Base-by-base conservation (phyloP, 2,329 filamentous ascomycete species). In the Akanthomyces uredinophilus region DNA sequence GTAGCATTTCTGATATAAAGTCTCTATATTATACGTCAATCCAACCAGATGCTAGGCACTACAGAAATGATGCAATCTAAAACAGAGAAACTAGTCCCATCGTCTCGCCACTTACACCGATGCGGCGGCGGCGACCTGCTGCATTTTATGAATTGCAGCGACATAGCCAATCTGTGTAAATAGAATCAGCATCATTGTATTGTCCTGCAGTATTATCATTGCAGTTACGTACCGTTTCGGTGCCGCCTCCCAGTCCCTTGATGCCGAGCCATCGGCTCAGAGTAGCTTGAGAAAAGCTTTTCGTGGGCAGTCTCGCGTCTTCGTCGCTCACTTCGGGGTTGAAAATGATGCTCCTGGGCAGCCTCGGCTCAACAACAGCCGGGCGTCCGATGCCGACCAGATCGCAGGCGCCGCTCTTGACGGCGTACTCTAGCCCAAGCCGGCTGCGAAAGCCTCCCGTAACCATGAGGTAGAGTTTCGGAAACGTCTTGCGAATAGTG, bases 371-470 rank as follows among this genome's bases (percentile, higher is more conserved):
- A 0, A 79, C 41, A 0, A 74, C 69, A 0, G 78, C 68, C 13
- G 78, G 78, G 4, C 78, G 65, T 0, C 67, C 78, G 1, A 80
- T 59, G 2, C 78, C 78, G 18, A 79, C 68, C 2, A 79, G 60
- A 35, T 80, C 78, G 51, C 78, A 80, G 5, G 68, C 75, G 0
- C 71, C 75, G 22, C 71, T 69, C 0, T 64, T 66, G 5, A 80
- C 61, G 0, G 78, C 78, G 0, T 66, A 69, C 54, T 79, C 76
- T 73, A 80, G 78, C 2, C 77, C 77, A 1, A 62, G 60, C 0
- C 78, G 67, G 0, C 79, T 82, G 1, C 85, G 79, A 70, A 90
- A 87, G 0, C 87, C 87, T 4, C 87, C 87, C 0, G 85, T 88
- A 4, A 89, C 78, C 75, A 85, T 81, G 37, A 86, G 70, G 0